Conservation (phyloP, 2,329 filamentous ascomycete species). For the Trichoderma sp. region DNA sequence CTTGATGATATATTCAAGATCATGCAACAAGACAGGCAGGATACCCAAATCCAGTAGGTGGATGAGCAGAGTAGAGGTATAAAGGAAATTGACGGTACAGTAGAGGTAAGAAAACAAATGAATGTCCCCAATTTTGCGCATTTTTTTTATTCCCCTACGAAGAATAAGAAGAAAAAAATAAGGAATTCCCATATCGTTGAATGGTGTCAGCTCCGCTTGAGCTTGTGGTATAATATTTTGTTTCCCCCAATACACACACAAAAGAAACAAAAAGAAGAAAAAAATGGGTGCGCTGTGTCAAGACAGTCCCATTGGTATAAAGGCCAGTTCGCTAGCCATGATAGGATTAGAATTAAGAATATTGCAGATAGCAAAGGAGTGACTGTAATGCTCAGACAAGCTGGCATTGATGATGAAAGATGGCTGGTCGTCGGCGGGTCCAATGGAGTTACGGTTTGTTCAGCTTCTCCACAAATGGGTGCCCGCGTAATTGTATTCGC, state of each 20-base stretch:
- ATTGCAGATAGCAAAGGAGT: neutral
- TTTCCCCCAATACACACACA: neutral
- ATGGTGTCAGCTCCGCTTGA: constrained; percentile 11
- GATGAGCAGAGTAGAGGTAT: neutral
- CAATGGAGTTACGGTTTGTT: neutral
- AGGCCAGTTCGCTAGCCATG: neutral
- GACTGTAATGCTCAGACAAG: neutral
- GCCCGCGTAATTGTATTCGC: neutral
- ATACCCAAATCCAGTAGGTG: neutral
- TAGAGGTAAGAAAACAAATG: neutral
- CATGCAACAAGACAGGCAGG: neutral
- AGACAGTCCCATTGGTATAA: neutral
- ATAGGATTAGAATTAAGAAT: constrained; percentile 8
- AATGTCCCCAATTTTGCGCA: constrained; percentile 8
- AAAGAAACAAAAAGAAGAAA: neutral
- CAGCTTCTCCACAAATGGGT: neutral
- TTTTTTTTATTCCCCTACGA: neutral
- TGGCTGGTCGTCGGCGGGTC: constrained; percentile 1
- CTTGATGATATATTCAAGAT: neutral
- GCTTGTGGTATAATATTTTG: constrained; percentile 2
- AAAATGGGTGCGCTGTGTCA: neutral
- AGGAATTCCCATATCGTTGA: neutral
- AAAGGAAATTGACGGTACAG: neutral
- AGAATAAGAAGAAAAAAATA: neutral
- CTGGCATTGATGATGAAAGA: neutral